Evolutionary conservation across 176 grass and related monocot species (phyloP), one percentile per base, ranked within the genome.

Genomic region (Puccinellia tenuiflora): DNA sequence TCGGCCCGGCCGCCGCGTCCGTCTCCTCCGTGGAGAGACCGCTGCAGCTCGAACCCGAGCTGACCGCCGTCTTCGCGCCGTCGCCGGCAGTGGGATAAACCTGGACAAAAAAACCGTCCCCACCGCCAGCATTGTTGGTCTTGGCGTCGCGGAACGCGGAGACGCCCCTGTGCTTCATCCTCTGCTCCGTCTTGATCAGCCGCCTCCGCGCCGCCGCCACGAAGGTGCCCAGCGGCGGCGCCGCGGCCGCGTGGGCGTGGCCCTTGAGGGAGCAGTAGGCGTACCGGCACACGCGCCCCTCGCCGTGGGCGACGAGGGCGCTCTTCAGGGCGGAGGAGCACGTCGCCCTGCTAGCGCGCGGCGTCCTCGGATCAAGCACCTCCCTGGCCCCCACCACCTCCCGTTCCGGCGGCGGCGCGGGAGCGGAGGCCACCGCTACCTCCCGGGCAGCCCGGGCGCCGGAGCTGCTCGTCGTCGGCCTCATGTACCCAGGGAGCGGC

Each of bases 251-350:
- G 71, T 81, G 77, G 17, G 34, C 82, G 84, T 93, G 96, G 54
- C 87, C 83, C 31, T 95, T 95, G 66, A 95, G 66, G 12, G 96
- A 92, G 84, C 96, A 98, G 88, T 98, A 98, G 2, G 87, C 59
- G 76, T 93, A 98, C 26, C 91, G 74, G 73, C 96, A 98, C 9
- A 71, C 89, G 76, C 84, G 75, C 11, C 80, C 80, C 25, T 84
- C 88, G 22, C 82, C 79, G 20, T 73, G 52, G 29, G 38, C 33
- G 8, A 62, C 80, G 5, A 3, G 73, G 28, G 84, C 80, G 50
- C 88, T 86, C 90, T 72, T 98, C 57, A 92, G 57, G 11, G 92
- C 82, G 47, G 93, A 93, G 5, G 93, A 88, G 78, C 91, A 93
- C 22, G 96, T 98, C 28, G 87, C 83, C 81, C 91, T 79, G 85